phyloP scores from a whole-genome alignment of 2,329 filamentous ascomycete genomes.

The Aquanectria penicillioides region DNA sequence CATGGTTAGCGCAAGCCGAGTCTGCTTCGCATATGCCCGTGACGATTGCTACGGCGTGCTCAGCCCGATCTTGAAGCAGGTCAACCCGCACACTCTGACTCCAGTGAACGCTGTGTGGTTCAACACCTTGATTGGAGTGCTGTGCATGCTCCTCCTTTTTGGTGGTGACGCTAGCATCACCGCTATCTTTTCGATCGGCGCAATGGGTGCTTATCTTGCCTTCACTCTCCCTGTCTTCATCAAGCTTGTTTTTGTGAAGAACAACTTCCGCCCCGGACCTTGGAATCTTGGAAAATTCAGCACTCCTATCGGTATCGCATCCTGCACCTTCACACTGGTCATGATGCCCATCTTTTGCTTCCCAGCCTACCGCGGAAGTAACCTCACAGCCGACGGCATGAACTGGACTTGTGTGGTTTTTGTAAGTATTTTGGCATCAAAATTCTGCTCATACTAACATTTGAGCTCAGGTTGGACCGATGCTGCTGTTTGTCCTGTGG shows the following conservation, averaged over 20 bases:
- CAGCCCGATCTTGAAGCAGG: slow-evolving; percentile 16
- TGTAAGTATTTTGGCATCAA: not conserved
- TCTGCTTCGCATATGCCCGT: slow-evolving; percentile 24
- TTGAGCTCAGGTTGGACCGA: not conserved
- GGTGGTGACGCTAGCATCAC: slow-evolving; percentile 24
- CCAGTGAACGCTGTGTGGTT: slow-evolving; percentile 26
- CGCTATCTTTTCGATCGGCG: slow-evolving; percentile 23
- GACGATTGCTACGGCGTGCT: slow-evolving; percentile 24
- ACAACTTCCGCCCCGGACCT: slow-evolving; percentile 24
- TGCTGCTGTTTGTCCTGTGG: slow-evolving; percentile 12
- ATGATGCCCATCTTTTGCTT: slow-evolving; percentile 30
- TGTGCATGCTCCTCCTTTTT: slow-evolving; percentile 23
- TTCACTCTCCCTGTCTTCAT: slow-evolving; percentile 25
- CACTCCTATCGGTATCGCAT: slow-evolving; percentile 7
- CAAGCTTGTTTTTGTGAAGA: slow-evolving; percentile 23
- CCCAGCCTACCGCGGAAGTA: not conserved
- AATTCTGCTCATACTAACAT: not conserved
- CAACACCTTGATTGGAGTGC: slow-evolving; percentile 21
- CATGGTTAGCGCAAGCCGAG: slow-evolving; percentile 22
- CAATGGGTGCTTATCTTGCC: slow-evolving; percentile 21
- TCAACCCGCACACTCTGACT: slow-evolving; percentile 18
- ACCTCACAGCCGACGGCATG: slow-evolving; percentile 22
- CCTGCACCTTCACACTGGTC: slow-evolving; percentile 15
- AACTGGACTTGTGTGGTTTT: slow-evolving; percentile 26
- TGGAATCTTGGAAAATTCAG: slow-evolving; percentile 25